These are phyloP conservation scores for Gleditsia sinensis DNA, from an alignment of 306 rosid species.

Conservation along the genomic window DNA sequence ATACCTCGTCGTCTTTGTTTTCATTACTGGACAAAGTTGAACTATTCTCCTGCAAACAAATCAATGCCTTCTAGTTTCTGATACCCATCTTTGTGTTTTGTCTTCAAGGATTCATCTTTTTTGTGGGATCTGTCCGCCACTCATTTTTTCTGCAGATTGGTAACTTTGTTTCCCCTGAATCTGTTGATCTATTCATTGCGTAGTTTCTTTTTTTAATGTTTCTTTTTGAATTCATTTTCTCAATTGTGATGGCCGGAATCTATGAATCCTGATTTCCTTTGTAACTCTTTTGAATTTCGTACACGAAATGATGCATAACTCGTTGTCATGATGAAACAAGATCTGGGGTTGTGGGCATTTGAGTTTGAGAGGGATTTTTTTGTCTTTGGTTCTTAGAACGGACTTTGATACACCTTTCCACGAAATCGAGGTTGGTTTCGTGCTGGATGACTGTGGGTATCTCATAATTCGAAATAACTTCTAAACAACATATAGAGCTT, in stretches of 20 bases:
- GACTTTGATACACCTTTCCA: background rate
- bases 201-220: background rate
- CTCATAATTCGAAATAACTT: background rate
- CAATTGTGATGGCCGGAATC: background rate
- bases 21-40: background rate
- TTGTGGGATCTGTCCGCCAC: conserved; percentile 9
- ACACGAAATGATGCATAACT: background rate
- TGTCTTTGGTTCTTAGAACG: background rate
- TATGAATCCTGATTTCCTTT: background rate
- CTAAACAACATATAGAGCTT: background rate
- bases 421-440: background rate
- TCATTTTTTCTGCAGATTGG: conserved; percentile 30
- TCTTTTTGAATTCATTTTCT: background rate
- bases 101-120: conserved; percentile 18
- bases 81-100: background rate
- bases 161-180: background rate
- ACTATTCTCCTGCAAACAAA: too few species aligned
- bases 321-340: background rate
- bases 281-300: background rate
- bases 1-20: background rate
- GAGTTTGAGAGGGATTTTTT: background rate
- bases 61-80: background rate
- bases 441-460: background rate
- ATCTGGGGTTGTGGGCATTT: conserved; percentile 4
- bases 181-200: background rate